A percentile compares a stretch with the other conserved stretches of the same genome.
phyloP scores from a whole-genome alignment of 2,329 filamentous ascomycete species.

The Pseudocercospora ulei region DNA sequence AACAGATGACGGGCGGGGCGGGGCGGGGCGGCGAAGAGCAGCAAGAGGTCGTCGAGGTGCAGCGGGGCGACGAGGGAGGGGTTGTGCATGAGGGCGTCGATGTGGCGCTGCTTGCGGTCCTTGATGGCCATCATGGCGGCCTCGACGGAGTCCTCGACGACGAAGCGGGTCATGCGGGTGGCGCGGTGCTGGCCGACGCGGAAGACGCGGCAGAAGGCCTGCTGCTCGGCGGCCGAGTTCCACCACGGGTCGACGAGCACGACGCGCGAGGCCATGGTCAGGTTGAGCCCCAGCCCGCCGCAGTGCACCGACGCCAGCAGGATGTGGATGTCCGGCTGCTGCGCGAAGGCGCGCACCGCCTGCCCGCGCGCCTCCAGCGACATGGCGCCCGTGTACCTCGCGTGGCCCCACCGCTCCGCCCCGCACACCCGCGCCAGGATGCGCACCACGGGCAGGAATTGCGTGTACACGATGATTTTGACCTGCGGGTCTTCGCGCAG shows the following conservation, averaged over 20 bases:
- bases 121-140: conserved; percentile 49
- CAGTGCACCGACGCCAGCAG: conserved; percentile 50
- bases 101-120: conserved; percentile 43
- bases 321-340: conserved; percentile 37
- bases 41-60: too few species aligned
- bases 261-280: conserved; percentile 47
- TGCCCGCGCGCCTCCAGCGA: conserved; percentile 39
- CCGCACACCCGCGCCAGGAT: conserved; percentile 46
- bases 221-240: conserved; percentile 41
- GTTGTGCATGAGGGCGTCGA: too few species aligned
- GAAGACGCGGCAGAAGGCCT: conserved; percentile 51
- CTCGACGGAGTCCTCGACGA: conserved; percentile 51
- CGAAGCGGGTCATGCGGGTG: conserved; percentile 51
- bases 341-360: conserved; percentile 42
- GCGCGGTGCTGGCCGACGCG: conserved; percentile 55
- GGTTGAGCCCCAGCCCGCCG: conserved; percentile 51
- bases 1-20: too few species aligned
- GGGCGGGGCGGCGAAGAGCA: too few species aligned
- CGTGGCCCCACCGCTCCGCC: conserved; percentile 42
- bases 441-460: conserved; percentile 48
- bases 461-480: conserved; percentile 51
- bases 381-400: conserved; percentile 46
- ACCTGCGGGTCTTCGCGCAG: conserved; percentile 38
- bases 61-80: too few species aligned
- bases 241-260: conserved; percentile 48